Conservation (phyloP, 2,329 filamentous ascomycete species). For the Beauveria varroae region DNA sequence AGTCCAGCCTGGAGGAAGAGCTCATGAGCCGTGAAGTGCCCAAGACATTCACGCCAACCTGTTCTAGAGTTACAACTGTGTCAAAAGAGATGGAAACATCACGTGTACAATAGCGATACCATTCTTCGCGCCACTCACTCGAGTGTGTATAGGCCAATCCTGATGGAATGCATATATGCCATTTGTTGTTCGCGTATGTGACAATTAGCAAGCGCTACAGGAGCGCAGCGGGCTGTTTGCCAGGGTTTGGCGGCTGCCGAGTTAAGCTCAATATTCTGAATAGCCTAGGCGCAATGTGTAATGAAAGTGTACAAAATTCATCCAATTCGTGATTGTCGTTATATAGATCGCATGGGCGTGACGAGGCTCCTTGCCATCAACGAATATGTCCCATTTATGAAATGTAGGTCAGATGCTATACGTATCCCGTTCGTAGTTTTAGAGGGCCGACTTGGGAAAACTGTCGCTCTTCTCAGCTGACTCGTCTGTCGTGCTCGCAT, state of each 20-base stretch:
- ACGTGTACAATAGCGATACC: slow-evolving; percentile 16
- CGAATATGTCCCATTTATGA: not conserved
- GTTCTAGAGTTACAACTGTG: slow-evolving; percentile 26
- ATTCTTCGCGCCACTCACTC: not conserved
- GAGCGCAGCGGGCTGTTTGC: not conserved
- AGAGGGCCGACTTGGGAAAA: not conserved
- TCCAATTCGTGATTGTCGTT: too few relatives aligned
- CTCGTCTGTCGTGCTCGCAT: not conserved
- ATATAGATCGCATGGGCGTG: not conserved
- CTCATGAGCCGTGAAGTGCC: not conserved
- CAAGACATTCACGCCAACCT: slow-evolving; percentile 40
- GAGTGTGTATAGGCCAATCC: slow-evolving; percentile 3
- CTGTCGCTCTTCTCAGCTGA: not conserved
- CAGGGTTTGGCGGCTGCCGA: not conserved
- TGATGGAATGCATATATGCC: not conserved
- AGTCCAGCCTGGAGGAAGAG: slow-evolving; percentile 30
- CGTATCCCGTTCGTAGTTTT: not conserved
- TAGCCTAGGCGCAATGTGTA: not conserved
- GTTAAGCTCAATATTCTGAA: not conserved
- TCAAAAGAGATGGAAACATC: slow-evolving; percentile 7
- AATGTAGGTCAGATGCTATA: too few relatives aligned
- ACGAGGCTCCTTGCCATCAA: too few relatives aligned
- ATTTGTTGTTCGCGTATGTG: not conserved
- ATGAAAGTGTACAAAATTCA: not conserved
- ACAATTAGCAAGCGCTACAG: not conserved